Evolutionary conservation across 2,329 filamentous ascomycete species (phyloP), one percentile per base, ranked within the genome.

Genomic region (Periconia sp.): DNA sequence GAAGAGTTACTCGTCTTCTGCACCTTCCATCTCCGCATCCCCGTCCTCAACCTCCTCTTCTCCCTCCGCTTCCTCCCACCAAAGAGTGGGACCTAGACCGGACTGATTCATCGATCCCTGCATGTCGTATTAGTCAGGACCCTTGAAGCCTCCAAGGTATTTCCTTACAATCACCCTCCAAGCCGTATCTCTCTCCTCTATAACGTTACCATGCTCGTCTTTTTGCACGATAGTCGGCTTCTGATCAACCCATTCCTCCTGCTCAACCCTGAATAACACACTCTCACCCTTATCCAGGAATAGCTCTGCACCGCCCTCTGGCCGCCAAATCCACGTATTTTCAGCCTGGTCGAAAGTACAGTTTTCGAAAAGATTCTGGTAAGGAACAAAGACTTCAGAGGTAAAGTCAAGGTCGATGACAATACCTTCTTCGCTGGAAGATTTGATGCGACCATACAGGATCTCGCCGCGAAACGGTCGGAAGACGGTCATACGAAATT

Each of bases 401-500:
- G 96, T 99, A 69, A 99, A 99, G 50, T 96, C 89, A 4, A 92
- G 86, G 35, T 85, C 84, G 46, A 97, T 78, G 60, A 85, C 83
- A 60, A 95, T 89, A 25, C 88, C 91, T 2, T 85, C 76, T 6
- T 84, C 78, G 1, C 81, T 86, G 24, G 86, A 85, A 53, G 84
- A 85, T 52, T 86, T 86, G 69, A 99, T 96, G 53, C 85, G 86
- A 12, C 89, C 94, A 31, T 89, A 78, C 61, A 99, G 80, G 46
- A 96, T 89, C 68, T 99, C 94, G 34, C 90, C 89, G 66, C 95
- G 95, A 76, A 96, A 97, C 0, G 94, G 94, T 17, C 94, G 85
- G 70, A 97, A 99, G 21, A 99, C 91, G 13, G 96, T 80, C 64
- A 99, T 79, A 16, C 91, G 88, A 63, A 97, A 99, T 67, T 95